These are phyloP conservation scores for Alisma plantagoaquatica DNA, from an alignment of 106 monocot species.

Conservation along the genomic window DNA sequence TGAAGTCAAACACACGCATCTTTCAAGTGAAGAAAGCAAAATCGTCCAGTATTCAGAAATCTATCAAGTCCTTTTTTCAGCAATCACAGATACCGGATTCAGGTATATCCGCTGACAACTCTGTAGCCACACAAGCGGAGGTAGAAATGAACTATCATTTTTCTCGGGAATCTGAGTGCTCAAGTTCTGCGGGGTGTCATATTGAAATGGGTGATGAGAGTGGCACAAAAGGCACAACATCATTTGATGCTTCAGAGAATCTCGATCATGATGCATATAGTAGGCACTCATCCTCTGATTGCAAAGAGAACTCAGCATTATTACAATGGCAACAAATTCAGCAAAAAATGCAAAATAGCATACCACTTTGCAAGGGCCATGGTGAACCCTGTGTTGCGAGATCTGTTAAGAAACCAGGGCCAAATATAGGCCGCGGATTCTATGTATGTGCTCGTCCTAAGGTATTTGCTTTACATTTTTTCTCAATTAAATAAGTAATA, in stretches of 20 bases:
- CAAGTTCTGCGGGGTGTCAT: too few species aligned
- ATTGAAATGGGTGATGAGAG: too few species aligned
- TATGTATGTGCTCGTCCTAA: slow-evolving; percentile 92
- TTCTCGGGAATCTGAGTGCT: background rate
- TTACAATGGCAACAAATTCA: slow-evolving; percentile 82
- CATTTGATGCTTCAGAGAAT: too few species aligned
- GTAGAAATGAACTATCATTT: slow-evolving; percentile 8
- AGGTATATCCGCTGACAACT: too few species aligned
- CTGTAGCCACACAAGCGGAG: too few species aligned
- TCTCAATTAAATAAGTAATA: too few species aligned
- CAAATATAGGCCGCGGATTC: slow-evolving; percentile 85
- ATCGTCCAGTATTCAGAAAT: too few species aligned
- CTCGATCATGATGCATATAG: too few species aligned
- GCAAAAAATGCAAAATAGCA: slow-evolving; percentile 75
- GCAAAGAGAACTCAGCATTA: slow-evolving; percentile 39
- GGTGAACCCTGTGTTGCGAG: slow-evolving; percentile 95
- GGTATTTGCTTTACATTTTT: too few species aligned
- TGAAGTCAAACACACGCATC: too few species aligned
- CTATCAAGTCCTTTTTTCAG: slow-evolving; percentile 70
- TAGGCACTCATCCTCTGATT: too few species aligned
- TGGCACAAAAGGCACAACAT: slow-evolving; percentile 4
- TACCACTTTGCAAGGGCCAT: slow-evolving; percentile 94
- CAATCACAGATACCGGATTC: slow-evolving; percentile 16
- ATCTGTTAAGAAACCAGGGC: slow-evolving; percentile 75
- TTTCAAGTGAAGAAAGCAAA: too few species aligned